Evolutionary conservation across 2,329 filamentous ascomycete genomes (phyloP).

Genomic region (Dactylellina sp.): DNA sequence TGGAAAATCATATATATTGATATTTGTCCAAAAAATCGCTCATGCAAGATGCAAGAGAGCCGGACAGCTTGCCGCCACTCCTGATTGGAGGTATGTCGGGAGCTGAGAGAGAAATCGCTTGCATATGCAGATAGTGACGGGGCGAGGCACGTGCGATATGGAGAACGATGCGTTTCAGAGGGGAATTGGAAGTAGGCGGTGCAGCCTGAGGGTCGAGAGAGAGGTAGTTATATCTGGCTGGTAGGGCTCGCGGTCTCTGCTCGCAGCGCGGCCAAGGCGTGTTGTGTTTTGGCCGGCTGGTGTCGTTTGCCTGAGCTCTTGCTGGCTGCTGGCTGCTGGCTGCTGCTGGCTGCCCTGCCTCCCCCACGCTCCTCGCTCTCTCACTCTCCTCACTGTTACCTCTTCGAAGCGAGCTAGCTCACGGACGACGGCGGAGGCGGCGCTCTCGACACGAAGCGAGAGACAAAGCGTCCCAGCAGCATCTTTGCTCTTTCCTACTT

Average conservation of each 20-base stretch:
- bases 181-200: constrained; percentile 38
- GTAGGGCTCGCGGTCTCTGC: constrained; percentile 10
- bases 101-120: constrained; percentile 57
- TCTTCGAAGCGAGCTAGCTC: constrained; percentile 42
- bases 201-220: constrained; percentile 13
- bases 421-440: constrained; percentile 25
- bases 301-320: constrained; percentile 21
- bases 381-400: constrained; percentile 27
- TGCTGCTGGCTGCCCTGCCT: too few species aligned
- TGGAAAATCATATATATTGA: constrained; percentile 49
- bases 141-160: constrained; percentile 56
- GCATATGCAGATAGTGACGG: constrained; percentile 57
- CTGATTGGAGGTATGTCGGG: constrained; percentile 56
- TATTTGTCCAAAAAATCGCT: constrained; percentile 54
- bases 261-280: too few species aligned
- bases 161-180: constrained; percentile 53
- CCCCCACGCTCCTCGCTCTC: constrained; percentile 51
- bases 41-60: constrained; percentile 57
- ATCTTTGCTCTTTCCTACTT: constrained; percentile 17
- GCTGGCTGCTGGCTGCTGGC: too few species aligned
- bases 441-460: constrained; percentile 41
- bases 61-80: constrained; percentile 52
- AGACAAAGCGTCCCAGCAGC: constrained; percentile 20
- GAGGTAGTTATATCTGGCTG: constrained; percentile 31
- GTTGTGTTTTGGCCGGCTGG: constrained; percentile 30